Evolutionary conservation across 2,329 filamentous ascomycete species (phyloP).

Genomic region (Fusarium vanettenii): DNA sequence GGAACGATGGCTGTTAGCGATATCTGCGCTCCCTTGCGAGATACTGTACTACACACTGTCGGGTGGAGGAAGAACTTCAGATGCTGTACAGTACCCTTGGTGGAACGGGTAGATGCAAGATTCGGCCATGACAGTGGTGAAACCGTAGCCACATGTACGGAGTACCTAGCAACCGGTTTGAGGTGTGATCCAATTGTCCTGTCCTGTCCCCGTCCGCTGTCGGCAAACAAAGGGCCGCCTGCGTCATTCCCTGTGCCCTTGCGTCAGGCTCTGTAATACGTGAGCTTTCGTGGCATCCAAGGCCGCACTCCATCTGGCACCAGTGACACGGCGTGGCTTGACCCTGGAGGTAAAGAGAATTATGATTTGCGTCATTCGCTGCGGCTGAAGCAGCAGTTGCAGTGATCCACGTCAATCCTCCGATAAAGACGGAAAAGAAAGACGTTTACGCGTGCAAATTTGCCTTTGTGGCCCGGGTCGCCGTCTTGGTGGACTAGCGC

Average conservation of each 20-base stretch:
- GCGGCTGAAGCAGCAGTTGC: neutral
- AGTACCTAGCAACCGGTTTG: conserved; percentile 6
- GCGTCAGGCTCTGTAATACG: conserved; percentile 18
- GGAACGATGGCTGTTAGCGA: neutral
- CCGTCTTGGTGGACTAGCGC: conserved; percentile 8
- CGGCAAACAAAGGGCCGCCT: conserved; percentile 3
- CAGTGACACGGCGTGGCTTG: conserved; percentile 15
- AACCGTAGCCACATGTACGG: conserved; percentile 23
- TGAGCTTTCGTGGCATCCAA: neutral
- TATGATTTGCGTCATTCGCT: neutral
- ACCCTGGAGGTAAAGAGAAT: neutral
- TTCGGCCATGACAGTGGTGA: conserved; percentile 24
- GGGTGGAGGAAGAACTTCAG: neutral
- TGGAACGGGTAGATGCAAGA: conserved; percentile 10
- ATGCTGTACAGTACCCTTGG: neutral
- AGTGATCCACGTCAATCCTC: neutral
- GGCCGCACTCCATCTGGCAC: conserved; percentile 19
- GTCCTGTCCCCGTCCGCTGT: neutral
- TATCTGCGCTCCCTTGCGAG: neutral
- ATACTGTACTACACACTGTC: neutral
- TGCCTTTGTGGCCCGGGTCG: conserved; percentile 13
- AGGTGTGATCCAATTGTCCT: conserved; percentile 7
- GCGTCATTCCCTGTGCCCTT: conserved; percentile 21
- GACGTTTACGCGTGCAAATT: conserved; percentile 30
- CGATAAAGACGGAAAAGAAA: conserved; percentile 14